Evolutionary conservation across 805 yeast species (phyloP).

Genomic region (Zygosaccharomyces bailii): DNA sequence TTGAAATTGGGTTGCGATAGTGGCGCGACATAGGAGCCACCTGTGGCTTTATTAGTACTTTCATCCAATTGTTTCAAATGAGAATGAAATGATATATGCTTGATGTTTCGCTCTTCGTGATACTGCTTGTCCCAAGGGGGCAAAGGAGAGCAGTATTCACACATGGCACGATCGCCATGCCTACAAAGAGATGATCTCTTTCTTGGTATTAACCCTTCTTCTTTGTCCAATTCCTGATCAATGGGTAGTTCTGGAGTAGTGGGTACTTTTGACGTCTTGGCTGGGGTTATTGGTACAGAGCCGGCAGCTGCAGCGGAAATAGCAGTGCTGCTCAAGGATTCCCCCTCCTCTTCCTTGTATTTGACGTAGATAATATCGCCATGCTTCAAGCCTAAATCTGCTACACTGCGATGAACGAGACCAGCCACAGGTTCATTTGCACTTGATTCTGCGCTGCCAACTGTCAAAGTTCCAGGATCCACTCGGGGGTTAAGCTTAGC

Average conservation of each 20-base stretch:
- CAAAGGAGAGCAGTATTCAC: conserved; percentile 92
- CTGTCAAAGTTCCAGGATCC: conserved; percentile 27
- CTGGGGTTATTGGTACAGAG: conserved; percentile 15
- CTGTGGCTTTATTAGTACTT: conserved; percentile 50
- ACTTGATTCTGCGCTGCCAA: conserved; percentile 30
- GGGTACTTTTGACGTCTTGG: conserved; percentile 11
- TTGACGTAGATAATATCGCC: conserved; percentile 56
- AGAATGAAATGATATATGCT: conserved; percentile 86
- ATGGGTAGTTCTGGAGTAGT: conserved; percentile 54
- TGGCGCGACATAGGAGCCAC: conserved; percentile 76
- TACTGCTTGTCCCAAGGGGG: conserved; percentile 92
- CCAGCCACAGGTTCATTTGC: conserved; percentile 28
- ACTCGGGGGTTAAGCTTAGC: conserved; percentile 23
- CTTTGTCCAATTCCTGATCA: conserved; percentile 62
- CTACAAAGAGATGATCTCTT: conserved; percentile 62
- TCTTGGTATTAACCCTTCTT: conserved; percentile 71
- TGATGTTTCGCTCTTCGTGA: conserved; percentile 69
- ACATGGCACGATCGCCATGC: conserved; percentile 94
- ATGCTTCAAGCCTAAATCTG: conserved; percentile 50
- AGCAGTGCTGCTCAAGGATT: not conserved
- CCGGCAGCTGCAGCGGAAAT: conserved; percentile 6
- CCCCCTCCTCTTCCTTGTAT: conserved; percentile 29
- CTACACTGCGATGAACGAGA: conserved; percentile 32
- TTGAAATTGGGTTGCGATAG: conserved; percentile 65
- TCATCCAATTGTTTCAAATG: conserved; percentile 71